Evolutionary conservation across 352 stramenopile species (phyloP).

Genomic region (Phytophthora macrochlamydospora): DNA sequence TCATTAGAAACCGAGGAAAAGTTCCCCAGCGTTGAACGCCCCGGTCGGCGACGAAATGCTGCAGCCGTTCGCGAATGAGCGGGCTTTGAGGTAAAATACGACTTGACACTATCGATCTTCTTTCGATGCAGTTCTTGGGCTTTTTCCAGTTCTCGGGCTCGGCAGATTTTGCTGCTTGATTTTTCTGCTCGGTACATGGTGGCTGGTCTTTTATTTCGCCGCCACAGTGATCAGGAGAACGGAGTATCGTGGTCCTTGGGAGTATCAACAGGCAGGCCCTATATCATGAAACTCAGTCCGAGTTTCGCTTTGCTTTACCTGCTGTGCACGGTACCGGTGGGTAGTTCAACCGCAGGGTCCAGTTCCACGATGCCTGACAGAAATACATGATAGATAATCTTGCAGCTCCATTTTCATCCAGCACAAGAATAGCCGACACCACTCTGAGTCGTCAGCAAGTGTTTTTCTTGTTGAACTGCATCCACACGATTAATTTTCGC

Average conservation of each 20-base stretch:
- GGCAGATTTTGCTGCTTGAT: slow-evolving; percentile 79
- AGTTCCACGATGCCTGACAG: background rate
- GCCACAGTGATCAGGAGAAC: background rate
- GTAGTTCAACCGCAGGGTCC: no score
- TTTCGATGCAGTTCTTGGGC: slow-evolving; percentile 71
- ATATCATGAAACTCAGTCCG: slow-evolving; percentile 12
- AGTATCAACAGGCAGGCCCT: background rate
- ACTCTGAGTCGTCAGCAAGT: no score
- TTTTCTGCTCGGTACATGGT: slow-evolving; percentile 78
- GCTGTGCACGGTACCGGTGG: background rate
- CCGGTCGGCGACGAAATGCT: slow-evolving; percentile 22
- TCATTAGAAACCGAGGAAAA: slow-evolving; percentile 10
- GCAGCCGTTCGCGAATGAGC: slow-evolving; percentile 16
- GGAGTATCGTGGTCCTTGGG: background rate
- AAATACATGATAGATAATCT: background rate
- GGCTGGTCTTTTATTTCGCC: background rate
- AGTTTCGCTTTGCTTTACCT: background rate
- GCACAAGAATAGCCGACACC: background rate
- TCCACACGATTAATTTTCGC: slow-evolving; percentile 4
- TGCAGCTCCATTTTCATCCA: background rate
- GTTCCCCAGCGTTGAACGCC: slow-evolving; percentile 15
- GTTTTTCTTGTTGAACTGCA: background rate
- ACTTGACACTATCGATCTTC: slow-evolving; percentile 75
- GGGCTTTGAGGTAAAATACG: slow-evolving; percentile 52
- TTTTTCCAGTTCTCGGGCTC: slow-evolving; percentile 69